Percentiles rank a stretch among this genome's conserved stretches.
phyloP scores from a whole-genome alignment of 257 asterid genomes.

The Solanum sparsipilum region DNA sequence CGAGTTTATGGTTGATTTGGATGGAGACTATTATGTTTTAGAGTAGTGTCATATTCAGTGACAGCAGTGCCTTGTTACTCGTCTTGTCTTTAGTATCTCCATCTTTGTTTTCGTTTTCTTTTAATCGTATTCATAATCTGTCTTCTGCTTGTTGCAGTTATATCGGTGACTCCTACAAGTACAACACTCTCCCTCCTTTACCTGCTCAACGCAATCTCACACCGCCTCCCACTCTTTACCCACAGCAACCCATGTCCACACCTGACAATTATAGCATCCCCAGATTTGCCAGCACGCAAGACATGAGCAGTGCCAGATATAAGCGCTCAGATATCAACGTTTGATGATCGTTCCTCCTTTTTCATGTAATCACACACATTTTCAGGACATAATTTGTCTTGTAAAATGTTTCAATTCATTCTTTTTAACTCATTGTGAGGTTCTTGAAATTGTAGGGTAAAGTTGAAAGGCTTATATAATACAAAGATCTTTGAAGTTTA shows the following conservation, averaged over 20 bases:
- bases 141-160: conserved; percentile 21
- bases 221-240: conserved; percentile 96
- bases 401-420: background rate
- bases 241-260: conserved; percentile 92
- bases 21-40: background rate
- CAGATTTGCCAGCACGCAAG: conserved; percentile 50
- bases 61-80: background rate
- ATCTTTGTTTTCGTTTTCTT: background rate
- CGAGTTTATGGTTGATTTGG: background rate
- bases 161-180: conserved; percentile 50
- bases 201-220: conserved; percentile 93
- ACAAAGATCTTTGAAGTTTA: background rate
- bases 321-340: conserved; percentile 83
- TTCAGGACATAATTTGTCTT: background rate
- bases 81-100: background rate
- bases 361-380: background rate
- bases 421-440: background rate
- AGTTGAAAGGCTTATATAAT: background rate
- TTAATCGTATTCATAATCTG: background rate
- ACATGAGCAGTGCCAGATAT: conserved; percentile 36
- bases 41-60: background rate
- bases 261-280: conserved; percentile 72
- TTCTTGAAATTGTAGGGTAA: background rate
- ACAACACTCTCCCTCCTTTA: conserved; percentile 76
- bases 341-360: conserved; percentile 10